A percentile compares a stretch with the other conserved stretches of the same genome.
phyloP scores from a whole-genome alignment of 139 green algal genomes.

The Auxenochlorella protothecoides region DNA sequence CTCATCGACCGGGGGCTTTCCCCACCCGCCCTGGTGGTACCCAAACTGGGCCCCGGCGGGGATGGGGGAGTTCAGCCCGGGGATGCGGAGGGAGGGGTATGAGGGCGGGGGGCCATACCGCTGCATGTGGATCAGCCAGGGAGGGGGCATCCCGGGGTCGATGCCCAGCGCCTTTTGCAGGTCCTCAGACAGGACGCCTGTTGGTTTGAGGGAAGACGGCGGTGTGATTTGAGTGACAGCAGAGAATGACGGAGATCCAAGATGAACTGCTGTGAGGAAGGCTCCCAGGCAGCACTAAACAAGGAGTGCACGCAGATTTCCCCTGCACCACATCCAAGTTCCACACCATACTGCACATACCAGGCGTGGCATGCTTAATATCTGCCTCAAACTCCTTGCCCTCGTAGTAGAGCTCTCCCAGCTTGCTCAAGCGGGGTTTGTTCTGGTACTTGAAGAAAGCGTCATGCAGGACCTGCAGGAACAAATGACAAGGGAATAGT shows the following conservation, averaged over 20 bases:
- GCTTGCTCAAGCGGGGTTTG: constrained; percentile 69
- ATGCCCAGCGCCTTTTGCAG: constrained; percentile 70
- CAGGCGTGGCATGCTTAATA: constrained; percentile 12
- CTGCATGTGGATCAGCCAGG: constrained; percentile 98
- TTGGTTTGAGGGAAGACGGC: no score
- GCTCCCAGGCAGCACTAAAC: no score
- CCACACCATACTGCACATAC: constrained; percentile 2
- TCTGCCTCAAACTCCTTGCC: constrained; percentile 71
- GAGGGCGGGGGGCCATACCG: constrained; percentile 91
- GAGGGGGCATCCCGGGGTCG: constrained; percentile 61
- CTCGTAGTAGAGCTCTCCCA: constrained; percentile 97
- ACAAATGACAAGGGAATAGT: no score
- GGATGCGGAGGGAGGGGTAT: constrained; percentile 79
- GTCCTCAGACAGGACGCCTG: background rate
- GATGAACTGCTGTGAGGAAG: no score
- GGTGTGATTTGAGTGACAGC: no score
- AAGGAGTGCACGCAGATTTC: background rate
- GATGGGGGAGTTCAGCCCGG: constrained; percentile 93
- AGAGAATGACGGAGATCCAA: no score
- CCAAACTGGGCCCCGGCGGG: constrained; percentile 71
- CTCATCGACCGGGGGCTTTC: constrained; percentile 94
- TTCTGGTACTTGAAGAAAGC: constrained; percentile 98
- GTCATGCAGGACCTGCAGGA: constrained; percentile 74
- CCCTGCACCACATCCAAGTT: background rate
- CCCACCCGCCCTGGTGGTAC: constrained; percentile 89